Percentiles rank a stretch among this genome's conserved stretches.
These are phyloP conservation scores for Penicillium coffeae DNA, from an alignment of 495 filamentous ascomycete species.

Conservation along the genomic window DNA sequence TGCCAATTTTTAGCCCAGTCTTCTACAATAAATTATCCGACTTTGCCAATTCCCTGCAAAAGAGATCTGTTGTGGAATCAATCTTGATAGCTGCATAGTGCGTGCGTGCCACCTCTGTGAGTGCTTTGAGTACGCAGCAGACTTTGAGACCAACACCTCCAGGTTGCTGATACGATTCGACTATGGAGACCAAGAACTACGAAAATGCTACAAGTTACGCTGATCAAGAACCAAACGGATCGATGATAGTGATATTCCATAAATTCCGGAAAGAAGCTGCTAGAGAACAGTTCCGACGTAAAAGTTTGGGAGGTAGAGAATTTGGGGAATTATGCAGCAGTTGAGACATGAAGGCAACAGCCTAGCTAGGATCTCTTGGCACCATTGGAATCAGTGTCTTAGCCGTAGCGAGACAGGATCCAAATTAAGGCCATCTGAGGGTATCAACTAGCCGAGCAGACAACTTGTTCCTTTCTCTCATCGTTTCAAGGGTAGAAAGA, in stretches of 20 bases:
- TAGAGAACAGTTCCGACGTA: background rate
- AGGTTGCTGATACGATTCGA: too few relatives aligned
- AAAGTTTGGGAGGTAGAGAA: background rate
- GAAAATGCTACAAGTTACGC: too few relatives aligned
- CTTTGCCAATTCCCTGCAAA: too few relatives aligned
- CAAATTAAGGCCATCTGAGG: background rate
- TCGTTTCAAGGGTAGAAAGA: background rate
- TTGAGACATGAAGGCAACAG: background rate
- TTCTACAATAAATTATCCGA: too few relatives aligned
- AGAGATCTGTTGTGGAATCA: too few relatives aligned
- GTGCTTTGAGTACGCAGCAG: too few relatives aligned
- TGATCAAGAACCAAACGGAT: background rate
- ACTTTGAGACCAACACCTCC: too few relatives aligned
- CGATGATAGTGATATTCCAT: background rate
- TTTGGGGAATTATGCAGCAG: background rate
- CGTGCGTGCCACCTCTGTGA: too few relatives aligned
- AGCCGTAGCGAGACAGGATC: background rate
- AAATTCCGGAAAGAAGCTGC: background rate
- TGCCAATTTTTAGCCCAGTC: too few relatives aligned
- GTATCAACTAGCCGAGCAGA: background rate
- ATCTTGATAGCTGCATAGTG: too few relatives aligned
- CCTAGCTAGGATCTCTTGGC: background rate
- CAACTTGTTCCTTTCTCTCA: background rate
- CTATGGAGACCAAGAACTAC: too few relatives aligned
- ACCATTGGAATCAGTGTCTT: background rate